Conservation (phyloP, 2,329 filamentous ascomycete species). For the Biscogniauxia sp. region DNA sequence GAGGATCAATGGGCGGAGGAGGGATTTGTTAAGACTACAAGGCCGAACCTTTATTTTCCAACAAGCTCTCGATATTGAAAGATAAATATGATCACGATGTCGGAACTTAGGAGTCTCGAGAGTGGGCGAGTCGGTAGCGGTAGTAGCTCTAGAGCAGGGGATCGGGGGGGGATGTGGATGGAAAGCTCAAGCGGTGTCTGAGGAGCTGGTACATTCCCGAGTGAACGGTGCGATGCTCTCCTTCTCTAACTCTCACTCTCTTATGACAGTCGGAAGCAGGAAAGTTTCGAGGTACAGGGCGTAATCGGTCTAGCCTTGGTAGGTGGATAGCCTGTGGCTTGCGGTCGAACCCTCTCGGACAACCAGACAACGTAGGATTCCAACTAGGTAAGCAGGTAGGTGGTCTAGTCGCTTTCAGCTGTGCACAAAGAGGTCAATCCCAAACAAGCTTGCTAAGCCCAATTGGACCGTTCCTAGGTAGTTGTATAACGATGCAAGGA, state of each 20-base stretch:
- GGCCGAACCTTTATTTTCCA: slow-evolving; percentile 4
- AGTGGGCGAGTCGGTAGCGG: not conserved
- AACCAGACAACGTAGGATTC: slow-evolving; percentile 5
- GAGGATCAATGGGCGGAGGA: slow-evolving; percentile 9
- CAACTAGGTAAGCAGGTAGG: slow-evolving; percentile 1
- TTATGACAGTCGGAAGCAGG: slow-evolving; percentile 5
- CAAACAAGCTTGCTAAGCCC: slow-evolving; percentile 7
- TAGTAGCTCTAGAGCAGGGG: not conserved
- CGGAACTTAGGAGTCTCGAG: not conserved
- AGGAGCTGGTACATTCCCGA: slow-evolving; percentile 7
- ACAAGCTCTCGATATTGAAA: slow-evolving; percentile 9
- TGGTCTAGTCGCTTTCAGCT: slow-evolving; percentile 11
- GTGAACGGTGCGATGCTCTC: slow-evolving; percentile 9
- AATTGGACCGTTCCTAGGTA: slow-evolving; percentile 1
- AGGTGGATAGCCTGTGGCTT: slow-evolving; percentile 4
- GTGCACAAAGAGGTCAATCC: slow-evolving; percentile 3
- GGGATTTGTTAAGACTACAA: slow-evolving; percentile 10
- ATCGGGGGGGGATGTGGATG: slow-evolving; percentile 5
- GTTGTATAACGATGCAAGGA: not conserved
- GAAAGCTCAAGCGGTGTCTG: slow-evolving; percentile 1
- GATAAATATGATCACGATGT: not conserved
- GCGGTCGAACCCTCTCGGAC: slow-evolving; percentile 8
- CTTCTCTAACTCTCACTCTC: not conserved
- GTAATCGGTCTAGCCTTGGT: not conserved
- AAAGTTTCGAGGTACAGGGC: not conserved